These are phyloP conservation scores for Pythium phragmitis DNA, from an alignment of 352 stramenopile species.

Conservation along the genomic window DNA sequence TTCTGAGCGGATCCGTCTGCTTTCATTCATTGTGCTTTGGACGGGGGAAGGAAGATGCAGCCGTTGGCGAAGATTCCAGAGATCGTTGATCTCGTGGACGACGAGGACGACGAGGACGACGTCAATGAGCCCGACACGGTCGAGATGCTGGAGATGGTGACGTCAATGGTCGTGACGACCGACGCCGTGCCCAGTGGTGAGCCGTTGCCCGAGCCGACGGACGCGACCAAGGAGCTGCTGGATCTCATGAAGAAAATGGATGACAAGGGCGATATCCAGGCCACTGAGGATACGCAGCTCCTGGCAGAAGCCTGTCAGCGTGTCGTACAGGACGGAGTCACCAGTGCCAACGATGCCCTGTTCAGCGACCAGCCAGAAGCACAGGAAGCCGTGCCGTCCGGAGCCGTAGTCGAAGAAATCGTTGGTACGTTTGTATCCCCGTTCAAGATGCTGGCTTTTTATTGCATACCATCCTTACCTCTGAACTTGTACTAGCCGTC, in stretches of 20 bases:
- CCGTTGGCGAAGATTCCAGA: not conserved
- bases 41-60: not conserved
- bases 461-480: not conserved
- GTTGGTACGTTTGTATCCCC: not conserved
- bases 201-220: slow-evolving; percentile 2
- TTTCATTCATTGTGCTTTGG: not conserved
- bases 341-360: not conserved
- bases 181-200: not conserved
- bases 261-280: not conserved
- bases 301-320: slow-evolving; percentile 1
- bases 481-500: not conserved
- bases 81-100: slow-evolving; percentile 8
- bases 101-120: not conserved
- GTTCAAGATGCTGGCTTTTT: not conserved
- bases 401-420: not conserved
- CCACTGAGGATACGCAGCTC: not conserved
- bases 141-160: slow-evolving; percentile 7
- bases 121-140: not conserved
- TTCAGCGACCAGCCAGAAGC: too few relatives aligned
- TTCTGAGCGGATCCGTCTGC: too few relatives aligned
- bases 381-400: not conserved
- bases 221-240: not conserved
- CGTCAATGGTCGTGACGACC: not conserved
- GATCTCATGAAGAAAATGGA: slow-evolving; percentile 2
- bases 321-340: not conserved